Percentiles rank a stretch among this genome's conserved stretches.
These are phyloP conservation scores for Aspergillus ochraceus DNA, from an alignment of 2,329 filamentous ascomycete species.

Conservation along the genomic window DNA sequence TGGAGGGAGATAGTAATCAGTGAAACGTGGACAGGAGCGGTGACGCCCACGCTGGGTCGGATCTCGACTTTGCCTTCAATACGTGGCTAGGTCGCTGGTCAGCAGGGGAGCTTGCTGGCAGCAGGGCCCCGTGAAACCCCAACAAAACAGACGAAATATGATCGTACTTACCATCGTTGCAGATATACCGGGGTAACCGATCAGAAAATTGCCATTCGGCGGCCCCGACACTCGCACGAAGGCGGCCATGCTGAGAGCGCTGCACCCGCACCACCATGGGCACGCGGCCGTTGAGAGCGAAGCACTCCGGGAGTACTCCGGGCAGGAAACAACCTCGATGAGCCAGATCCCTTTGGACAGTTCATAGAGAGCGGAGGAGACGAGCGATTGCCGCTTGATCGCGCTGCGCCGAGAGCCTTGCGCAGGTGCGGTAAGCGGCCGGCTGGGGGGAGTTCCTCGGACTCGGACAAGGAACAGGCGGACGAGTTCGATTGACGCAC, in stretches of 20 bases:
- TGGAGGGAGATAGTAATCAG: slow-evolving; percentile 93
- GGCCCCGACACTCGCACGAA: slow-evolving; percentile 96
- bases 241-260: slow-evolving; percentile 61
- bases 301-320: slow-evolving; percentile 26
- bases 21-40: slow-evolving; percentile 85
- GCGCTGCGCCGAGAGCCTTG: slow-evolving; percentile 15
- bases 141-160: neutral
- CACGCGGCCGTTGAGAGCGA: slow-evolving; percentile 30
- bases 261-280: slow-evolving; percentile 42
- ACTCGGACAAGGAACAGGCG: neutral
- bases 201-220: slow-evolving; percentile 93
- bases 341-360: slow-evolving; percentile 19
- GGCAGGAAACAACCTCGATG: slow-evolving; percentile 27
- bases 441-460: neutral
- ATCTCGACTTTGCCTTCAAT: slow-evolving; percentile 99
- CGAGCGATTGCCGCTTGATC: slow-evolving; percentile 7
- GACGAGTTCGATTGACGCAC: neutral
- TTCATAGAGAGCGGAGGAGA: slow-evolving; percentile 26
- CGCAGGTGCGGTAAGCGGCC: slow-evolving; percentile 15
- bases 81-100: slow-evolving; percentile 65
- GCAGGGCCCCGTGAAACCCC: neutral
- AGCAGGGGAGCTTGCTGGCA: slow-evolving; percentile 8
- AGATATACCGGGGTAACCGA: slow-evolving; percentile 96
- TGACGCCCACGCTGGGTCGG: slow-evolving; percentile 78
- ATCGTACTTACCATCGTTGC: slow-evolving; percentile 81